These are phyloP conservation scores for Ogataea pilisensis DNA, from an alignment of 805 yeast genomes.

Conservation along the genomic window DNA sequence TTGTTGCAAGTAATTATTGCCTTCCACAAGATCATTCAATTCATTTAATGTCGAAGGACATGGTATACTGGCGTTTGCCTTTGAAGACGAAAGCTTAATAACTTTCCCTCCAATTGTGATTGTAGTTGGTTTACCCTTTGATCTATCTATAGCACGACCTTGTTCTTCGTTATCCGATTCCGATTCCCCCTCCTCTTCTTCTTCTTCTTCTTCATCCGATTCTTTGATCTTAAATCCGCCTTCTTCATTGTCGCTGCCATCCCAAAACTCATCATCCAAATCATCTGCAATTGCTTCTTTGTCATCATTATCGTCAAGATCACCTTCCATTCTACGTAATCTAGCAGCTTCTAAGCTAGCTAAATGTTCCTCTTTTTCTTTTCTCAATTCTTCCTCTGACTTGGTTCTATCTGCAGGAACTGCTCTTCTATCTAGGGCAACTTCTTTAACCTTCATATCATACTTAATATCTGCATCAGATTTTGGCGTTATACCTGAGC, in stretches of 20 bases:
- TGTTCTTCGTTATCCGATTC: slow-evolving; percentile 25
- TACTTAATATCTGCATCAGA: slow-evolving; percentile 47
- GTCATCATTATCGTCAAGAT: slow-evolving; percentile 34
- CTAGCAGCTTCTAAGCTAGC: slow-evolving; percentile 65
- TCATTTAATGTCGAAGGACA: slow-evolving; percentile 52
- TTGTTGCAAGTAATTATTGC: slow-evolving; percentile 38
- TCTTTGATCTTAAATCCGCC: slow-evolving; percentile 40
- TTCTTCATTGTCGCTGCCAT: slow-evolving; percentile 42
- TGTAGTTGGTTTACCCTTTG: slow-evolving; percentile 13
- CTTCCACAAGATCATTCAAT: slow-evolving; percentile 32
- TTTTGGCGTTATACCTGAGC: slow-evolving; percentile 31
- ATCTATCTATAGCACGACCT: slow-evolving; percentile 6
- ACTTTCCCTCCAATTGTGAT: slow-evolving; percentile 33
- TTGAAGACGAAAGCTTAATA: slow-evolving; percentile 18
- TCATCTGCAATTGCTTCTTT: slow-evolving; percentile 62
- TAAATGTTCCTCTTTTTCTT: slow-evolving; percentile 57
- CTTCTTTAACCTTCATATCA: slow-evolving; percentile 61
- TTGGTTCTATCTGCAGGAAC: slow-evolving; percentile 80
- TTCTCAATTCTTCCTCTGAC: slow-evolving; percentile 64
- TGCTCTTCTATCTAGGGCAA: slow-evolving; percentile 68
- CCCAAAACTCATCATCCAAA: slow-evolving; percentile 68
- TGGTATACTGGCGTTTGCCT: slow-evolving; percentile 16
- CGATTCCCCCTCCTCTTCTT: slow-evolving; percentile 31
- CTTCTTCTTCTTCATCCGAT: slow-evolving; percentile 38
- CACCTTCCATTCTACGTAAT: slow-evolving; percentile 69